Evolutionary conservation across 192 early-diverging fungal genomes (phyloP).

Genomic region (Ambispora gerdemannii): DNA sequence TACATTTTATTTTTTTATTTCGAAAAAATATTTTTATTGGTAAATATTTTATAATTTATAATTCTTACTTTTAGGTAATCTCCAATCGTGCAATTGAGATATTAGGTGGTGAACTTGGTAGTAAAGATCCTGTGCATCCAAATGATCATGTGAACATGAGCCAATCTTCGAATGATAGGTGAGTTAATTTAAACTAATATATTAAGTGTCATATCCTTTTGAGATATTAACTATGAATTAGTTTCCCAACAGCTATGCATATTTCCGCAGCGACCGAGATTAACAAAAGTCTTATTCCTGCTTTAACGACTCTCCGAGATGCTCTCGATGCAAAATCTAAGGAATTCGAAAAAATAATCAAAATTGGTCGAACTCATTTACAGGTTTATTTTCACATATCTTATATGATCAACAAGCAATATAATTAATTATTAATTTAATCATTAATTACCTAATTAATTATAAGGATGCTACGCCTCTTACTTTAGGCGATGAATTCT

Average conservation of each 20-base stretch:
- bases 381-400: slow-evolving; percentile 53
- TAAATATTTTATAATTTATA: neutral
- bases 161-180: slow-evolving; percentile 97
- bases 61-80: slow-evolving; percentile 77
- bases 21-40: neutral
- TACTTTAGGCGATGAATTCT: slow-evolving; percentile 98
- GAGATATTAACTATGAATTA: neutral
- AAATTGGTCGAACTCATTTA: slow-evolving; percentile 98
- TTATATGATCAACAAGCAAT: too few relatives aligned
- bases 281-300: slow-evolving; percentile 80
- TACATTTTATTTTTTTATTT: slow-evolving; percentile 2
- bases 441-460: neutral
- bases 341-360: slow-evolving; percentile 91
- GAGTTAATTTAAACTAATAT: slow-evolving; percentile 28
- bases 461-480: slow-evolving; percentile 88
- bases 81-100: slow-evolving; percentile 98
- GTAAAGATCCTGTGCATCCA: slow-evolving; percentile 95
- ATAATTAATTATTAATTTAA: slow-evolving; percentile 11
- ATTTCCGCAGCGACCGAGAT: slow-evolving; percentile 91
- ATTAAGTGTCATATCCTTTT: neutral
- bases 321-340: slow-evolving; percentile 75
- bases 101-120: slow-evolving; percentile 84
- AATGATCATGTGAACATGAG: slow-evolving; percentile 99
- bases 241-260: slow-evolving; percentile 99
- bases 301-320: slow-evolving; percentile 74